These are phyloP conservation scores for Cinnamomum chago DNA, from an alignment of 164 flowering plant genomes.

Conservation along the genomic window DNA sequence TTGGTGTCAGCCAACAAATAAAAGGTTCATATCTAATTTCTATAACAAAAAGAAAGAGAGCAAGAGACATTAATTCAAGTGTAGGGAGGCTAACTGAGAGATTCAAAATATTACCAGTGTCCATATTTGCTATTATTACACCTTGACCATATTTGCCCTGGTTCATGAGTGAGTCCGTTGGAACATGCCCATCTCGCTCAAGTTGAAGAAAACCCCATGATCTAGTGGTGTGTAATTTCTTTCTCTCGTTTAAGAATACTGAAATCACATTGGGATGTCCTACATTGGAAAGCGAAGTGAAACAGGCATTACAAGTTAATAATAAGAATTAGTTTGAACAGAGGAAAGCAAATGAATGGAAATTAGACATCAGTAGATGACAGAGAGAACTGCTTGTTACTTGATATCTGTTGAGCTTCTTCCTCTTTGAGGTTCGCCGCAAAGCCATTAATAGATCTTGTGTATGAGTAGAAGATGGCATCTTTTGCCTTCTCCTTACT, in stretches of 20 bases:
- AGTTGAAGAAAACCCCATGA: constrained; percentile 63
- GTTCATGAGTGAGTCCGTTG: constrained; percentile 41
- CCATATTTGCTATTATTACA: constrained; percentile 63
- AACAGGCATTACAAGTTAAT: background rate
- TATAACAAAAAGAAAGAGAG: background rate
- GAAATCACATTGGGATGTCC: constrained; percentile 65
- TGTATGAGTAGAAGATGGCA: constrained; percentile 10
- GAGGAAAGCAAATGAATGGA: background rate
- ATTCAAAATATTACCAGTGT: constrained; percentile 40
- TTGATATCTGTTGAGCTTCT: constrained; percentile 5
- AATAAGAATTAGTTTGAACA: background rate
- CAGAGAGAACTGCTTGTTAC: background rate
- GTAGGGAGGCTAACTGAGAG: background rate
- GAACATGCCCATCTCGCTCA: constrained; percentile 32
- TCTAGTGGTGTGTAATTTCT: constrained; percentile 59
- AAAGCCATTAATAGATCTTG: constrained; percentile 9
- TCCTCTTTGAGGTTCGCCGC: constrained; percentile 7
- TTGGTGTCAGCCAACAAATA: background rate
- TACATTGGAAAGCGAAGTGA: constrained; percentile 17
- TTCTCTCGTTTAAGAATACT: constrained; percentile 43
- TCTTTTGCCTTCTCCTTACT: constrained; percentile 13
- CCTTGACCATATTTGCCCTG: constrained; percentile 67
- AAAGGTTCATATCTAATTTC: background rate
- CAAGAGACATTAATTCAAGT: background rate
- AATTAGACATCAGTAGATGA: background rate